These are phyloP conservation scores for Saturnispora hagleri DNA, from an alignment of 805 yeast genomes.

Conservation along the genomic window DNA sequence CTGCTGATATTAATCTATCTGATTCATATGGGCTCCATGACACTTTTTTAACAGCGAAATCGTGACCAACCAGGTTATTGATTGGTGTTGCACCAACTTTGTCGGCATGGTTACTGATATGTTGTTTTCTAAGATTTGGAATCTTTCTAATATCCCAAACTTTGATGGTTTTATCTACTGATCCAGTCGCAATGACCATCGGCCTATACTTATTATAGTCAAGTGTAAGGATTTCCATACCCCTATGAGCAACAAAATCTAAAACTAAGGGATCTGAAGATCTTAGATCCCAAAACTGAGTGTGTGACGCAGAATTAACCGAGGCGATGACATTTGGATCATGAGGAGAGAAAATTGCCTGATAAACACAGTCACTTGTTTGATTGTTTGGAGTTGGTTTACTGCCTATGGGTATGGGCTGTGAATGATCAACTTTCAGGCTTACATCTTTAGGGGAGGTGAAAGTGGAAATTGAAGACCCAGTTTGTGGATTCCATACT, in stretches of 20 bases:
- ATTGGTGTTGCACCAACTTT: slow-evolving; percentile 54
- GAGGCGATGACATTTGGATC: slow-evolving; percentile 59
- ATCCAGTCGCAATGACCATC: slow-evolving; percentile 73
- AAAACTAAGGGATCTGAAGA: slow-evolving; percentile 49
- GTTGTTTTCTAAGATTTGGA: background rate
- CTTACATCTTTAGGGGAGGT: slow-evolving; percentile 25
- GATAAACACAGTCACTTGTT: slow-evolving; percentile 58
- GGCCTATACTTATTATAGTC: slow-evolving; percentile 91
- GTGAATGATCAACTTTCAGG: slow-evolving; percentile 13
- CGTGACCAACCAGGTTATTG: slow-evolving; percentile 79
- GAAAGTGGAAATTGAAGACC: slow-evolving; percentile 49
- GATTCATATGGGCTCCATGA: slow-evolving; percentile 86
- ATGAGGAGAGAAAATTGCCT: slow-evolving; percentile 78
- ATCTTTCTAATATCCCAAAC: slow-evolving; percentile 86
- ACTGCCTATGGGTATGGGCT: background rate
- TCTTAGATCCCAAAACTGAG: slow-evolving; percentile 78
- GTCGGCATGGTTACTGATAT: slow-evolving; percentile 7
- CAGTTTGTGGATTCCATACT: slow-evolving; percentile 62
- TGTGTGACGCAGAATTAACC: slow-evolving; percentile 64
- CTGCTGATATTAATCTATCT: slow-evolving; percentile 59
- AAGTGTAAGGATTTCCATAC: slow-evolving; percentile 68
- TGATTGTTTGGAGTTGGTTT: slow-evolving; percentile 28
- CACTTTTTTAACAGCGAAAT: slow-evolving; percentile 75
- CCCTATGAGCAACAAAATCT: slow-evolving; percentile 65
- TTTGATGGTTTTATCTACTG: slow-evolving; percentile 80